phyloP scores from a whole-genome alignment of 352 stramenopile genomes.

The Blastocystis sp. region DNA sequence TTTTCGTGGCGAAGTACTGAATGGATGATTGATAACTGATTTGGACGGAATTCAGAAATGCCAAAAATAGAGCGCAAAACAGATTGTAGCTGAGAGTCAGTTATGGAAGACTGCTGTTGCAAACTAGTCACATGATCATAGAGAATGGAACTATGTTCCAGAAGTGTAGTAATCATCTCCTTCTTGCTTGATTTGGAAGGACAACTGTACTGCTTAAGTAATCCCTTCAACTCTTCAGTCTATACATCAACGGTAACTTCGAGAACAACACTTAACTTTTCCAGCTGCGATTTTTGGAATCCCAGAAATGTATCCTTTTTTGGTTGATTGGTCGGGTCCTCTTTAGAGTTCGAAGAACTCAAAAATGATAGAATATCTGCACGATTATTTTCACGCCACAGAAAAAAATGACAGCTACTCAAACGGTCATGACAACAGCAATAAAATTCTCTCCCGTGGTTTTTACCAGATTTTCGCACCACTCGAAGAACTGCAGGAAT shows the following conservation, averaged over 20 bases:
- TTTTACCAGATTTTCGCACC: constrained; percentile 40
- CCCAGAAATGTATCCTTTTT: background rate
- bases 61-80: background rate
- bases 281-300: background rate
- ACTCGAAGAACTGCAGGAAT: constrained; percentile 21
- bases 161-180: background rate
- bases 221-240: constrained; percentile 11
- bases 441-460: constrained; percentile 37
- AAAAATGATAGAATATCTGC: background rate
- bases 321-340: background rate
- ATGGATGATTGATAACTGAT: background rate
- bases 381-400: constrained; percentile 29
- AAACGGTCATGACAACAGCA: background rate
- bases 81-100: background rate
- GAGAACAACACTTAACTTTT: background rate
- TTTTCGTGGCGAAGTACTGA: background rate
- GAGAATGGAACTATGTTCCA: background rate
- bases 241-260: background rate
- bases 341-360: background rate
- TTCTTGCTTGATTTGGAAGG: background rate
- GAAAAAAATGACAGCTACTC: constrained; percentile 18
- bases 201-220: background rate
- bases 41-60: background rate
- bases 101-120: background rate
- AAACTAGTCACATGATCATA: background rate